Conservation (phyloP, 2,329 filamentous ascomycete species). For the Pestalotiopsis fici region DNA sequence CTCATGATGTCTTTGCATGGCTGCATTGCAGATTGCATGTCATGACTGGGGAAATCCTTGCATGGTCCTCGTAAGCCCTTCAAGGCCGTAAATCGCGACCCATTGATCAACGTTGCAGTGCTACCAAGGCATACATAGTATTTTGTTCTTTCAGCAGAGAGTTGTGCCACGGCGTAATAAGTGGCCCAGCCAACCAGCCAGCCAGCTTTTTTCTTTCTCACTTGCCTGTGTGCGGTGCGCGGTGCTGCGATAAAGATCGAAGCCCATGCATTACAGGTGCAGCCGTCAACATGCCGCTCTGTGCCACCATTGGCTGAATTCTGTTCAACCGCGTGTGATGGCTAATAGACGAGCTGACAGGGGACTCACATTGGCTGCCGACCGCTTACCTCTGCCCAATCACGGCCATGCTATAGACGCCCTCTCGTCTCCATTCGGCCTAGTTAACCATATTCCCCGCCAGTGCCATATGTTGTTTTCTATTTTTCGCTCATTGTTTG, state of each 20-base stretch:
- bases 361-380: conserved; percentile 28
- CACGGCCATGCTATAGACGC: conserved; percentile 39
- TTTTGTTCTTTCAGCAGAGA: conserved; percentile 11
- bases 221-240: not conserved
- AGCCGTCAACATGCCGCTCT: conserved; percentile 21
- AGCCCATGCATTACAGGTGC: conserved; percentile 16
- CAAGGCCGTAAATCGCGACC: conserved; percentile 7
- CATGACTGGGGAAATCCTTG: conserved; percentile 18
- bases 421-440: conserved; percentile 31
- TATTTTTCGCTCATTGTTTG: conserved; percentile 21
- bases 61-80: conserved; percentile 6
- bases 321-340: conserved; percentile 28
- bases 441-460: conserved; percentile 25
- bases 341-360: conserved; percentile 27
- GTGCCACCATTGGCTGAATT: conserved; percentile 21
- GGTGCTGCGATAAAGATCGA: conserved; percentile 11
- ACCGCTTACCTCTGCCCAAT: conserved; percentile 31
- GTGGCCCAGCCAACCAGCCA: not conserved
- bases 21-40: conserved; percentile 16
- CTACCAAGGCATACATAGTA: conserved; percentile 1
- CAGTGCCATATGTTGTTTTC: conserved; percentile 15
- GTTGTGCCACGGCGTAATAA: not conserved
- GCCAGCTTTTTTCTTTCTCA: not conserved
- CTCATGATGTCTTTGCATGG: conserved; percentile 23
- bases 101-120: conserved; percentile 6